Base-by-base conservation (phyloP, 2,329 filamentous ascomycete genomes). In the Botrytis squamosa region DNA sequence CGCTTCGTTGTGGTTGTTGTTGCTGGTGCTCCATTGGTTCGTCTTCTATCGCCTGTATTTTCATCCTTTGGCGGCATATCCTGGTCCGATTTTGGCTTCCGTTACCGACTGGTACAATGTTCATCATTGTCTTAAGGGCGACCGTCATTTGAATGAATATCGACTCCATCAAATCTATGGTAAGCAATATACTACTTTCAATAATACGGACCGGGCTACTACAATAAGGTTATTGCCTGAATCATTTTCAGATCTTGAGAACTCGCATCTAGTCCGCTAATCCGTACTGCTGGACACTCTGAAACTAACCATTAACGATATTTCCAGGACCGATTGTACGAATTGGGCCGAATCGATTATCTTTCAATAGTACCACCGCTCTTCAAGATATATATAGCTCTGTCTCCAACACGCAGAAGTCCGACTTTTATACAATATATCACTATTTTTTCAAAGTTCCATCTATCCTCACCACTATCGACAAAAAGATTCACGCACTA, bases 101-200 rank as follows among this genome's bases (percentile, higher is more conserved):
- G 1, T 55, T 55, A 55, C 49, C 10, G 49, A 55, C 49, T 55
- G 49, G 49, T 55, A 55, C 25, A 55, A 55, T 55, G 6, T 55
- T n/a, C 12, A 55, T 55, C 49, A 1, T 3, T 55, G 49, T n/a
- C 49, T 55, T 5, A n/a, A n/a, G 49, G 49, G 49, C 49, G 25
- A 55, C 49, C 49, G 49, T 16, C 49, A 55, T 55, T 55, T 55
- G 14, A 55, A n/a, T 55, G 90, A 94, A 79, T 90, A 90, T 84
- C 85, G 87, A 44, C 85, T 91, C 77, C 93, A 97, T 81, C 84
- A 90, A 77, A 86, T 87, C 80, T 94, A 97, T 79, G 92, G 92
- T 85, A 82, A 75, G 81, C 25, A 55, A 55, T n/a, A 55, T 8
- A 16, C 5, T 14, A 55, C 22, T 52, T 52, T 52, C 49, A 52